phyloP scores from a whole-genome alignment of 2,329 filamentous ascomycete genomes.

The Podosphaera leucotricha region DNA sequence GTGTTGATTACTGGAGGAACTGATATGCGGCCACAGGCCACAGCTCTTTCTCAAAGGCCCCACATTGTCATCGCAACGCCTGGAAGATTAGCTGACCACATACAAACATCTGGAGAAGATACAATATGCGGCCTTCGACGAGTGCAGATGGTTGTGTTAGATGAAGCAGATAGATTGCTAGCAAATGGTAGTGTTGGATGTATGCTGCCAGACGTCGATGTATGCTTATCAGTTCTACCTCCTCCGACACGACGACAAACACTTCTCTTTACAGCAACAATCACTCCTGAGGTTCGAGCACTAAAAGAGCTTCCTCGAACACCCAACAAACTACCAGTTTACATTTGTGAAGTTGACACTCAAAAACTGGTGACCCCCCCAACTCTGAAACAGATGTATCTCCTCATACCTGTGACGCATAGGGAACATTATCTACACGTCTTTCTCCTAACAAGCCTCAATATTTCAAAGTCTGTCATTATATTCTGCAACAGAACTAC shows the following conservation, averaged over 20 bases:
- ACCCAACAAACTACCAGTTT: conserved; percentile 50
- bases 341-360: conserved; percentile 72
- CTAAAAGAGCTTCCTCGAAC: conserved; percentile 54
- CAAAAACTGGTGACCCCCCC: conserved; percentile 52
- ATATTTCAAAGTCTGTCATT: conserved; percentile 55
- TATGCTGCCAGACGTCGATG: conserved; percentile 87
- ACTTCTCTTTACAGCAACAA: conserved; percentile 82
- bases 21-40: conserved; percentile 79
- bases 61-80: conserved; percentile 91
- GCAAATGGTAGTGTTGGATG: conserved; percentile 48
- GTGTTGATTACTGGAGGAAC: conserved; percentile 78
- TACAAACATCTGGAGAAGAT: conserved; percentile 74
- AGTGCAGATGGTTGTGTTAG: conserved; percentile 69
- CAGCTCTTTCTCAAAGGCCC: conserved; percentile 56
- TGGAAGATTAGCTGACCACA: conserved; percentile 79
- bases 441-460: conserved; percentile 57
- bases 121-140: conserved; percentile 62
- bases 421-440: conserved; percentile 88
- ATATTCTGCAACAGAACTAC: conserved; percentile 85
- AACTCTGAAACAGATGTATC: conserved; percentile 61
- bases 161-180: conserved; percentile 83
- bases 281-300: conserved; percentile 76
- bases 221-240: conserved; percentile 63
- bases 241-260: conserved; percentile 65
- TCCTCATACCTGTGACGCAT: conserved; percentile 75